These are phyloP conservation scores for Monilinia laxa DNA, from an alignment of 2,329 filamentous ascomycete species.

Conservation along the genomic window DNA sequence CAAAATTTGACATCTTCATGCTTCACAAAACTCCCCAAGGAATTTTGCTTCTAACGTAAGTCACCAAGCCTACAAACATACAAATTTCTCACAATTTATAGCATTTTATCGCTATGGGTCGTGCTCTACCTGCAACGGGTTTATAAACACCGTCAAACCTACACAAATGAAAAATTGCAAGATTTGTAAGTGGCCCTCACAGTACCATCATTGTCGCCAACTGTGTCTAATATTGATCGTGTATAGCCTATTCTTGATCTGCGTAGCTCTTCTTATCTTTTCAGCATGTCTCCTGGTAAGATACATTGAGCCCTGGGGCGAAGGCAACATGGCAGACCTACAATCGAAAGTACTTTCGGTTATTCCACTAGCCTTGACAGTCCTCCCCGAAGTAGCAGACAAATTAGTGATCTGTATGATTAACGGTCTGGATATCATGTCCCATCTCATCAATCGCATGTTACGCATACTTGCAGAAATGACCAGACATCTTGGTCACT, in stretches of 20 bases:
- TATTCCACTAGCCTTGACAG: background rate
- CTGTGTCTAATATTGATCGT: background rate
- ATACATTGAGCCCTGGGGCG: too few relatives aligned
- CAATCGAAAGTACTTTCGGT: background rate
- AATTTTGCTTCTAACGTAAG: background rate
- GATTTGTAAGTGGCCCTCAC: background rate
- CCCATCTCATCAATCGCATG: too few relatives aligned
- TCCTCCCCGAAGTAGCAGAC: background rate
- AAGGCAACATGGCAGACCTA: background rate
- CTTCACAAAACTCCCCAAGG: background rate
- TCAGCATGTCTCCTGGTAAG: too few relatives aligned
- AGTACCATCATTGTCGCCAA: background rate
- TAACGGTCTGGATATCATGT: too few relatives aligned
- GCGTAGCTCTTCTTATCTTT: background rate
- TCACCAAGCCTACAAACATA: background rate
- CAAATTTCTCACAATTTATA: background rate
- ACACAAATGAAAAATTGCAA: background rate
- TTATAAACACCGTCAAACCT: fast-evolving
- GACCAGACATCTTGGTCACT: background rate
- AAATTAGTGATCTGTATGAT: too few relatives aligned
- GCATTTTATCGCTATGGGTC: background rate
- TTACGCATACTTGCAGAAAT: background rate
- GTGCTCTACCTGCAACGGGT: background rate
- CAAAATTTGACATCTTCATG: background rate
- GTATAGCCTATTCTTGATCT: background rate